Conservation (phyloP, 2,329 filamentous ascomycete genomes). For the Didymella lethalis region DNA sequence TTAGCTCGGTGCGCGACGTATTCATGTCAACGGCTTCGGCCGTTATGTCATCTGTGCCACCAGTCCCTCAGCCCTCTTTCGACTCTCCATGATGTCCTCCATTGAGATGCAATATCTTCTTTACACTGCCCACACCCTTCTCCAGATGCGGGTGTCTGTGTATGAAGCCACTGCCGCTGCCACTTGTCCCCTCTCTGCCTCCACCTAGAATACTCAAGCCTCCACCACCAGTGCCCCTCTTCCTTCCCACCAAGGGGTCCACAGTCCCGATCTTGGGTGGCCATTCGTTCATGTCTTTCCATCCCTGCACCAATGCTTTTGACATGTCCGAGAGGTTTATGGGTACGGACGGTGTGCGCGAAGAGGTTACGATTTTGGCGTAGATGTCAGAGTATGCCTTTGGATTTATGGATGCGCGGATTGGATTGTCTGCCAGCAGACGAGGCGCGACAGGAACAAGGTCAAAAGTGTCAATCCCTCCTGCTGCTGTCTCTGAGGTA, state of each 20-base stretch:
- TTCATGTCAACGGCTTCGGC: background rate
- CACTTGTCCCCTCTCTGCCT: background rate
- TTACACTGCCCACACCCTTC: conserved; percentile 56
- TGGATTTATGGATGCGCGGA: conserved; percentile 79
- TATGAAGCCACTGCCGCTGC: conserved; percentile 36
- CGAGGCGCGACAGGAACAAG: conserved; percentile 77
- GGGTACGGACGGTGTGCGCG: conserved; percentile 82
- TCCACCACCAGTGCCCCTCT: conserved; percentile 28
- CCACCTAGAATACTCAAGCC: background rate
- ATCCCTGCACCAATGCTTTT: conserved; percentile 81
- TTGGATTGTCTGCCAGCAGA: conserved; percentile 75
- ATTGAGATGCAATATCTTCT: conserved; percentile 54
- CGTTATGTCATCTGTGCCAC: background rate
- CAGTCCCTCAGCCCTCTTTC: background rate
- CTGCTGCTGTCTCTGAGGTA: background rate
- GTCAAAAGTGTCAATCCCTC: conserved; percentile 23
- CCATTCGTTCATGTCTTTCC: conserved; percentile 95
- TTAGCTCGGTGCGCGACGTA: background rate
- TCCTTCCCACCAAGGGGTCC: conserved; percentile 56
- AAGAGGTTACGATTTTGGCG: conserved; percentile 83
- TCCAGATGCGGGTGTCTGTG: conserved; percentile 52
- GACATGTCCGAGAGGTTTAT: conserved; percentile 87
- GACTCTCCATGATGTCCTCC: conserved; percentile 21
- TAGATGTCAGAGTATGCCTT: conserved; percentile 83
- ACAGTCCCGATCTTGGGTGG: conserved; percentile 69